phyloP scores from a whole-genome alignment of 2,329 filamentous ascomycete genomes.

The Incumbomyces lentus region DNA sequence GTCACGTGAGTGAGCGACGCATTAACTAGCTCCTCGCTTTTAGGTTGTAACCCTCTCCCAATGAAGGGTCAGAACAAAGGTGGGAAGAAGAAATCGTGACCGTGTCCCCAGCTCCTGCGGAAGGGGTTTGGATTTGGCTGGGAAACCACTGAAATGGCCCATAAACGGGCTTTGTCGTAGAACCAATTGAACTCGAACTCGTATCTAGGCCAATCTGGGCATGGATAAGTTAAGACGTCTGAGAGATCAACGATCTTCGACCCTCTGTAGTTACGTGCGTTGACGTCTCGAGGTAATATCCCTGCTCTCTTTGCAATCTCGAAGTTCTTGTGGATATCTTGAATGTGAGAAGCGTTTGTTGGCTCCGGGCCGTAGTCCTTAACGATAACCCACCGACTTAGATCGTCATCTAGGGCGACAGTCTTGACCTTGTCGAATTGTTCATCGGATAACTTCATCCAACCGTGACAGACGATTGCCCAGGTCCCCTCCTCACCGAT shows the following conservation, averaged over 20 bases:
- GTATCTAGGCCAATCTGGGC: conserved; percentile 1
- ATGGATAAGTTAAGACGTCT: conserved; percentile 8
- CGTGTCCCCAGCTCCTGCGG: no score
- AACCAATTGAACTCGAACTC: no score
- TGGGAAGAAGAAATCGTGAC: no score
- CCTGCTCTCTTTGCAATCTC: background rate
- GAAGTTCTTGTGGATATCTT: conserved; percentile 2
- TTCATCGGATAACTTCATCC: conserved; percentile 8
- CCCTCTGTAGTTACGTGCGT: conserved; percentile 7
- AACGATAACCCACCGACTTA: conserved; percentile 9
- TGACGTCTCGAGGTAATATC: conserved; percentile 5
- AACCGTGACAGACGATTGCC: conserved; percentile 8
- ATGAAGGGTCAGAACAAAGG: no score
- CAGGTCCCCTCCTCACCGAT: conserved; percentile 4
- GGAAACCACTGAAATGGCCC: no score
- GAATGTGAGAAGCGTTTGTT: background rate
- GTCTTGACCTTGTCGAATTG: conserved; percentile 1
- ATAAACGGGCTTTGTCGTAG: no score
- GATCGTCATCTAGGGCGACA: background rate
- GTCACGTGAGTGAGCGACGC: no score
- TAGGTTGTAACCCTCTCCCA: no score
- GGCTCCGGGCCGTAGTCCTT: conserved; percentile 6
- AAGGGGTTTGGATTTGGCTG: no score
- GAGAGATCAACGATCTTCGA: conserved; percentile 11
- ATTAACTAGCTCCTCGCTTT: no score